These are phyloP conservation scores for Puccinia brachypodii DNA, from an alignment of 1,284 basidiomycete species.

Conservation along the genomic window DNA sequence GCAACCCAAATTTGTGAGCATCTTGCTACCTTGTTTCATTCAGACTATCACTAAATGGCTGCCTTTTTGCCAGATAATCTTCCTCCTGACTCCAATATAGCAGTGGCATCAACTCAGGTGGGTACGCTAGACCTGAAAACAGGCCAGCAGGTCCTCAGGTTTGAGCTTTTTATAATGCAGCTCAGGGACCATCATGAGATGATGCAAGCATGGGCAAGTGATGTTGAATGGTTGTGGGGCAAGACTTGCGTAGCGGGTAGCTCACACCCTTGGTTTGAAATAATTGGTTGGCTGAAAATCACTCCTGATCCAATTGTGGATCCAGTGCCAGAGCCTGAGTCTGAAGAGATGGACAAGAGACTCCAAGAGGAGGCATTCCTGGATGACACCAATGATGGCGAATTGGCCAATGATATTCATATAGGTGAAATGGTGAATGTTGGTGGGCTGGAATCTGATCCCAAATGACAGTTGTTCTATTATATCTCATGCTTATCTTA, in stretches of 20 bases:
- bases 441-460: too few species aligned
- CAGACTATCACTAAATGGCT: background rate
- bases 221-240: conserved; percentile 6
- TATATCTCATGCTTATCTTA: too few species aligned
- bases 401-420: too few species aligned
- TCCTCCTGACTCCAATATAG: background rate
- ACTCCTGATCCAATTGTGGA: background rate
- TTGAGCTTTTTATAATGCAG: conserved; percentile 17
- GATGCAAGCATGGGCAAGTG: background rate
- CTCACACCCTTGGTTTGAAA: background rate
- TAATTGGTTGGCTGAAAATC: background rate
- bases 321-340: too few species aligned
- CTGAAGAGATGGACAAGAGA: too few species aligned
- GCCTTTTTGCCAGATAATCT: background rate
- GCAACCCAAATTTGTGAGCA: background rate
- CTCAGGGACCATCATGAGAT: background rate
- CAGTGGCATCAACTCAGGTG: background rate
- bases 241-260: background rate
- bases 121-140: background rate
- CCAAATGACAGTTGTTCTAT: too few species aligned
- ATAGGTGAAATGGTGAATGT: too few species aligned
- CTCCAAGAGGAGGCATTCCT: too few species aligned
- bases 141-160: conserved; percentile 5
- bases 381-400: too few species aligned
- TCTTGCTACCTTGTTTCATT: background rate